Percentiles rank a stretch among this genome's conserved stretches.
phyloP scores from a whole-genome alignment of 805 yeast species.

The Ogataea trehalophila region DNA sequence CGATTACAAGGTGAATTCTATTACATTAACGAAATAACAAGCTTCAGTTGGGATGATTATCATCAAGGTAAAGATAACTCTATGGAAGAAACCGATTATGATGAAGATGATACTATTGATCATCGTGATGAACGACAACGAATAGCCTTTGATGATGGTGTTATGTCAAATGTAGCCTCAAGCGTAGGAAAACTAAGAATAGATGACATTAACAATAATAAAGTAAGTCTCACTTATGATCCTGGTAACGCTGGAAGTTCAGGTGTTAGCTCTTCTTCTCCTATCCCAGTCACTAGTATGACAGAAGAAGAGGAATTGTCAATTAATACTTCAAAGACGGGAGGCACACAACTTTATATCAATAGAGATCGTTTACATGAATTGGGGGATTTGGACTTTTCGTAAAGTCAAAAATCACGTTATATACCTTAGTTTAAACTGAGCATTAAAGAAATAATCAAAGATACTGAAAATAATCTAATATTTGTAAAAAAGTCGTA shows the following conservation, averaged over 20 bases:
- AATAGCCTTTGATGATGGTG: no score
- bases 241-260: no score
- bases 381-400: conserved; percentile 8
- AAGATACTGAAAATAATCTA: background rate
- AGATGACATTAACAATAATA: no score
- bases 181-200: no score
- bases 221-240: no score
- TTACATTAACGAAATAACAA: conserved; percentile 26
- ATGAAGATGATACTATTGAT: background rate
- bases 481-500: background rate
- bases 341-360: background rate
- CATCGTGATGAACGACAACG: background rate
- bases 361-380: conserved; percentile 8
- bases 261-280: no score
- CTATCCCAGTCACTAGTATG: no score
- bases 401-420: background rate
- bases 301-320: background rate
- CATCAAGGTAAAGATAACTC: conserved; percentile 3
- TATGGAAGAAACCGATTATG: background rate
- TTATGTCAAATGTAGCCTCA: no score
- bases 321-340: background rate
- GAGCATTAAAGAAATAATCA: background rate
- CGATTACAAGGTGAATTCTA: conserved; percentile 26
- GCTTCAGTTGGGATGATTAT: conserved; percentile 17
- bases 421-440: no score